Evolutionary conservation across 2,329 filamentous ascomycete genomes (phyloP).

Genomic region (Purpureocillium takamizusanense): DNA sequence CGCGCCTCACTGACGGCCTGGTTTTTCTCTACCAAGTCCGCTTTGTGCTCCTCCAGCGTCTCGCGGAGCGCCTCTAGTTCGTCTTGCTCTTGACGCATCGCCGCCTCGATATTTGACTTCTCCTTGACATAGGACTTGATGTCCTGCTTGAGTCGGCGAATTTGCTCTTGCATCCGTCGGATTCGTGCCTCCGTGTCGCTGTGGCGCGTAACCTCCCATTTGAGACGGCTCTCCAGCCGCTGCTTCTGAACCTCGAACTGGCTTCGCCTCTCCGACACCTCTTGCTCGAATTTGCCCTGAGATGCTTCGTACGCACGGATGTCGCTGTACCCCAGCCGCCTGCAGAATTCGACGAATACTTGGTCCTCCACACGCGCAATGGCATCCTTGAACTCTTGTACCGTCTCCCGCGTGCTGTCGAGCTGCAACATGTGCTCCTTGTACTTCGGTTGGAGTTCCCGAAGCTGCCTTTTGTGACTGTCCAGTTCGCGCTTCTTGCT

Average conservation of each 20-base stretch:
- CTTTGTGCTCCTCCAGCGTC: conserved; percentile 58
- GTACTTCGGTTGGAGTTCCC: conserved; percentile 70
- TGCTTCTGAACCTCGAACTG: conserved; percentile 81
- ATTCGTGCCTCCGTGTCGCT: conserved; percentile 59
- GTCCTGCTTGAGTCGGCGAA: conserved; percentile 57
- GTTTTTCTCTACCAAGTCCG: conserved; percentile 57
- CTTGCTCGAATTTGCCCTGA: conserved; percentile 85
- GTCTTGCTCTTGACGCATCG: conserved; percentile 62
- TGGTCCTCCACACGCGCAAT: conserved; percentile 81
- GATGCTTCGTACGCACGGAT: conserved; percentile 91
- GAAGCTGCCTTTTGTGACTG: conserved; percentile 62
- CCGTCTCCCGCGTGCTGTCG: conserved; percentile 42
- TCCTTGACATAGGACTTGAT: conserved; percentile 63
- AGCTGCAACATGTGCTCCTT: conserved; percentile 62
- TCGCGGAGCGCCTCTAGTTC: conserved; percentile 71
- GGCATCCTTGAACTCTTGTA: conserved; percentile 46
- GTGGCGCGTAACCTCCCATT: conserved; percentile 45
- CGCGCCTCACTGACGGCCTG: conserved; percentile 73
- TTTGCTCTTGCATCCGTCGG: conserved; percentile 54
- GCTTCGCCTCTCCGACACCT: conserved; percentile 76
- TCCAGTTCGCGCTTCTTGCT: conserved; percentile 79
- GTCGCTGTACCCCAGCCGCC: conserved; percentile 74
- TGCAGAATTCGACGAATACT: conserved; percentile 79
- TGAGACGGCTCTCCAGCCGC: conserved; percentile 54
- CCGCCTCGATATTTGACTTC: conserved; percentile 65